Conservation (phyloP, 345 rosid species). For the Mangifera indica region DNA sequence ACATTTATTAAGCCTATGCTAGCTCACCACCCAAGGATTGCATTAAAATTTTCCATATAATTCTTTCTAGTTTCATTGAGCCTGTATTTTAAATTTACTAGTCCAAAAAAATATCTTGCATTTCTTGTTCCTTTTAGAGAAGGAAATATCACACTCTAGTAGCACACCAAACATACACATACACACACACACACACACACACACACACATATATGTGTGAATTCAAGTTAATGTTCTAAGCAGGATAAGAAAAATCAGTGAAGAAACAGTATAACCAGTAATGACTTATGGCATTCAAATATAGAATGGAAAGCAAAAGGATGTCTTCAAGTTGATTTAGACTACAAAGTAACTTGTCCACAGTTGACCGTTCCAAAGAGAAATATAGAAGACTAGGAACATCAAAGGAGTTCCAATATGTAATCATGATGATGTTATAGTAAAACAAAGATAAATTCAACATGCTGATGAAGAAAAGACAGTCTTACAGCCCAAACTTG, state of each 20-base stretch:
- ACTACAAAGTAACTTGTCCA: not conserved
- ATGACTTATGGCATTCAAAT: slow-evolving; percentile 6
- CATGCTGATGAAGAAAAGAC: not conserved
- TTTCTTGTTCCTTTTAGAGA: not conserved
- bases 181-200: not conserved
- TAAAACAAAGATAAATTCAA: not conserved
- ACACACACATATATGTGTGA: not conserved
- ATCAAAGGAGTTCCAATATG: not conserved
- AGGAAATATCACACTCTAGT: not conserved
- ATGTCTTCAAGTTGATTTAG: not conserved
- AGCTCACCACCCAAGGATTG: not conserved
- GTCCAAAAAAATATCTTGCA: not conserved
- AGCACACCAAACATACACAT: not conserved
- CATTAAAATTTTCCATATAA: not conserved
- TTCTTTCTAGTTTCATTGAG: not conserved
- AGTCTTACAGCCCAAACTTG: not conserved
- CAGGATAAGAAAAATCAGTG: not conserved
- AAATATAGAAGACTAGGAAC: not conserved
- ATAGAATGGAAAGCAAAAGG: not conserved
- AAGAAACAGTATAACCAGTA: not conserved
- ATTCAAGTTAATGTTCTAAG: not conserved
- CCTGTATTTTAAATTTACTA: not conserved
- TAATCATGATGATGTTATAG: not conserved
- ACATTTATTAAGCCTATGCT: not conserved
- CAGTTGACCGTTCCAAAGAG: not conserved